Conservation (phyloP, 305 asterid species). For the Nicotiana rustica region DNA sequence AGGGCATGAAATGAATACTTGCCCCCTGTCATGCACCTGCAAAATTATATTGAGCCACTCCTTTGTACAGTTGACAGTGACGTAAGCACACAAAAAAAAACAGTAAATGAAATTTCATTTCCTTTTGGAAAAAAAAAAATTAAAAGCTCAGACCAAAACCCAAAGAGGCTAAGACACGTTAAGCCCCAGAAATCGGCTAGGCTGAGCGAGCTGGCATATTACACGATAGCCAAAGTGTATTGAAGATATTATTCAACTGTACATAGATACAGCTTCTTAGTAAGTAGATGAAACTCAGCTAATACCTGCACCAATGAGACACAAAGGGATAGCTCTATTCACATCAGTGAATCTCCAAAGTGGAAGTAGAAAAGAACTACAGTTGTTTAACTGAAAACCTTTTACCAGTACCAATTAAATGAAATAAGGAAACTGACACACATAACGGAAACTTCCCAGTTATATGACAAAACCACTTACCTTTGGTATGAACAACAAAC, state of each 20-base stretch:
- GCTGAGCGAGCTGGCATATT: slow-evolving; percentile 16
- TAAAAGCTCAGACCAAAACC: slow-evolving; percentile 11
- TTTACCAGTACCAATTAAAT: slow-evolving; percentile 3
- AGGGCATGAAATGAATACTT: slow-evolving; percentile 79
- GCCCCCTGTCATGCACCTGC: slow-evolving; percentile 98
- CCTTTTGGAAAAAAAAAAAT: background rate
- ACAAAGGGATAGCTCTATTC: slow-evolving; percentile 4
- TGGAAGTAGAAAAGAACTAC: slow-evolving; percentile 16
- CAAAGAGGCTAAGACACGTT: background rate
- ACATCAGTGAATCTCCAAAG: background rate
- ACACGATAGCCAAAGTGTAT: background rate
- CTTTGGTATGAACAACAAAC: slow-evolving; percentile 73
- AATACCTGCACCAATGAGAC: slow-evolving; percentile 8
- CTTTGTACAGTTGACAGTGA: background rate
- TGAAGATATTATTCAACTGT: slow-evolving; percentile 8
- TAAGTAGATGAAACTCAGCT: background rate
- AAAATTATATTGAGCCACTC: slow-evolving; percentile 31
- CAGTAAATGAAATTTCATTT: background rate
- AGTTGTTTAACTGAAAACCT: slow-evolving; percentile 16
- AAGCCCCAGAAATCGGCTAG: background rate
- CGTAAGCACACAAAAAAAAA: background rate
- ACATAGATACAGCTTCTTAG: background rate
- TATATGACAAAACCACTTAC: slow-evolving; percentile 45
- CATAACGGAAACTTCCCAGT: background rate
- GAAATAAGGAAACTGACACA: background rate